Evolutionary conservation across 2,329 filamentous ascomycete genomes (phyloP), one percentile per base, ranked within the genome.

Genomic region (Hortaea werneckii): DNA sequence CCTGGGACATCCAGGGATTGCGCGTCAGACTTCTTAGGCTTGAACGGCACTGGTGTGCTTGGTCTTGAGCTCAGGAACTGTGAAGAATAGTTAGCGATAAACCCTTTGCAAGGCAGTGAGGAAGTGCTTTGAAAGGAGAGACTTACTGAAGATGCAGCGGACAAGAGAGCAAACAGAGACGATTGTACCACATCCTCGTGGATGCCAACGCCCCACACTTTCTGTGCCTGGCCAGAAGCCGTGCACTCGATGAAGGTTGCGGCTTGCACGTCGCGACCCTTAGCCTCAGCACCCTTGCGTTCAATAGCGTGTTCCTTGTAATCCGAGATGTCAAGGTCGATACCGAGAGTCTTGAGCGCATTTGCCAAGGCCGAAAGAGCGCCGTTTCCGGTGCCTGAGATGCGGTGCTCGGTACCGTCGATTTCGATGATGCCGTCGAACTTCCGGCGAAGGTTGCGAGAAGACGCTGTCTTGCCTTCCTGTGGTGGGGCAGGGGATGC

Each of bases 221-320:
- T 83, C 58, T 86, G 74, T 44, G 76, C 77, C 68, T 13, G 81
- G 7, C 44, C 47, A 27, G 40, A 13, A 6, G 45, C 76, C 28
- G 77, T 88, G 67, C 88, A 95, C 66, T 95, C 86, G 53, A 96
- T 94, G 63, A 94, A 96, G 2, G 89, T 87, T 1, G 88, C 90
- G n/a, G 90, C 90, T 72, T 94, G 94, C 54, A 90, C 87, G 50
- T 87, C 79, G 47, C 80, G 78, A 50, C 86, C 87, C 47, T 48
- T 53, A 50, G 7, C 52, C 43, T 26, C 49, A 44, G 28, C 51
- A 44, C 37, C 48, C 30, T 38, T 37, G 40, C 37, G 30, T 32
- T 58, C 55, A 56, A 96, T 88, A 28, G 89, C 84, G 68, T 96
- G 90, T 67, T 96, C 92, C 73, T 94, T 95, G 74, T 96, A 96